phyloP scores from a whole-genome alignment of 306 rosid genomes.

The Senna tora region DNA sequence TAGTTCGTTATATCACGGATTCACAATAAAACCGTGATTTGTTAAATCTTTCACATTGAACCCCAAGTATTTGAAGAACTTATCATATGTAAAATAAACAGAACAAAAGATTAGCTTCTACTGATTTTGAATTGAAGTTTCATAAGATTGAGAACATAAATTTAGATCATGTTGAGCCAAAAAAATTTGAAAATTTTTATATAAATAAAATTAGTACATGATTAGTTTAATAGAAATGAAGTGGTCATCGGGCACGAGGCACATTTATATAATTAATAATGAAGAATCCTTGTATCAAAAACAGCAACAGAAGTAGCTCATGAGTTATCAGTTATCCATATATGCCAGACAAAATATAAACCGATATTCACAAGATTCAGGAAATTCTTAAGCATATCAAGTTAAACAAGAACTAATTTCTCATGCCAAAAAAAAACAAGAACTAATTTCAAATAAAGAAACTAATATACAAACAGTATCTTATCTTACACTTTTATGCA shows the following conservation, averaged over 20 bases:
- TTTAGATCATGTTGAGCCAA: slow-evolving; percentile 10
- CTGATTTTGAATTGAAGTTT: background rate
- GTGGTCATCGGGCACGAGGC: background rate
- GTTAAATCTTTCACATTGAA: slow-evolving; percentile 8
- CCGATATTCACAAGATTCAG: background rate
- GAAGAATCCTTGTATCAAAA: background rate
- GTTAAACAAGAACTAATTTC: slow-evolving; percentile 10
- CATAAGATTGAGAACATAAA: background rate
- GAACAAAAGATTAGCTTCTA: background rate
- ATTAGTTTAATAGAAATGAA: background rate
- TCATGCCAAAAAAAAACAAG: no score
- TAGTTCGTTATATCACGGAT: no score
- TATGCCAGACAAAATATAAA: slow-evolving; percentile 17
- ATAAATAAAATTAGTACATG: background rate
- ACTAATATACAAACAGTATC: background rate
- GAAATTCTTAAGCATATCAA: slow-evolving; percentile 6
- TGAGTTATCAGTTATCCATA: background rate
- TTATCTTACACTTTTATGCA: background rate
- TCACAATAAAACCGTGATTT: background rate
- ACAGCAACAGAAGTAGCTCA: slow-evolving; percentile 4
- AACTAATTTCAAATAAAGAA: slow-evolving; percentile 11
- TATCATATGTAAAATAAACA: slow-evolving; percentile 3
- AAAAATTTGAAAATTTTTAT: background rate
- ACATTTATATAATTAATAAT: background rate
- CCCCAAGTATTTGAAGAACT: background rate